Evolutionary conservation across 768 basidiomycete species (phyloP), one percentile per base, ranked within the genome.

Genomic region (Pleurotus djamor): DNA sequence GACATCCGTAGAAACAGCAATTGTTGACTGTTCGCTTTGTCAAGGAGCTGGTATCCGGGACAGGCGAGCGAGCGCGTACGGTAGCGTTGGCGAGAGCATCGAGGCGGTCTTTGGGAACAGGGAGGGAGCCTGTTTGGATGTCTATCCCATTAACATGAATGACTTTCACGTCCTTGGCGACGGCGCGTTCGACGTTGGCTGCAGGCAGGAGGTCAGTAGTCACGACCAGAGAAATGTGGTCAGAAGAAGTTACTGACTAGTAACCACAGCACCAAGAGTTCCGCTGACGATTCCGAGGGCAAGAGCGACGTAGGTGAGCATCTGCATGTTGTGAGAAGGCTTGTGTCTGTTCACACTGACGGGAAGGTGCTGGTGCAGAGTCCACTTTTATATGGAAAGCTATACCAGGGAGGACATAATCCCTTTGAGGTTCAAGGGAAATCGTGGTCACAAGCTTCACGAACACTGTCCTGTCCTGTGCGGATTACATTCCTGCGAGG

Each of bases 1-100:
- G 2, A 60, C 59, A 60, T 52, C 59, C 59, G 12, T 51, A 52
- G 34, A 48, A 52, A 38, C 59, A 60, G 32, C 50, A 51, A 34
- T 60, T 52, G 37, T 52, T 60, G 37, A 47, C 45, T 14, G 34
- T 45, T 28, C 59, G 50, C 59, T 60, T 60, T 13, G 51, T 54
- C 13, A 60, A 44, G 8, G 52, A 28, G 21, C 21, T 44, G 5
- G 59, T 44, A 28, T 51, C 49, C 21, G 59, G 49, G 16, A n/a
- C 21, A 9, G 54, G 21, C 41, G 38, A 41, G 4, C 54, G 54
- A 17, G 7, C 38, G 41, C 54, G 41, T 21, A 32, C 37, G n/a
- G 38, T 47, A 36, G 59, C 37, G 5, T 52, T 59, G 51, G 34
- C 10, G 28, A 47, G 34, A 16, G 36, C 17, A 13, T 51, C n/a